These are phyloP conservation scores for Brachypodium distachyon DNA, from an alignment of 202 grass and related monocot genomes.

Conservation along the genomic window DNA sequence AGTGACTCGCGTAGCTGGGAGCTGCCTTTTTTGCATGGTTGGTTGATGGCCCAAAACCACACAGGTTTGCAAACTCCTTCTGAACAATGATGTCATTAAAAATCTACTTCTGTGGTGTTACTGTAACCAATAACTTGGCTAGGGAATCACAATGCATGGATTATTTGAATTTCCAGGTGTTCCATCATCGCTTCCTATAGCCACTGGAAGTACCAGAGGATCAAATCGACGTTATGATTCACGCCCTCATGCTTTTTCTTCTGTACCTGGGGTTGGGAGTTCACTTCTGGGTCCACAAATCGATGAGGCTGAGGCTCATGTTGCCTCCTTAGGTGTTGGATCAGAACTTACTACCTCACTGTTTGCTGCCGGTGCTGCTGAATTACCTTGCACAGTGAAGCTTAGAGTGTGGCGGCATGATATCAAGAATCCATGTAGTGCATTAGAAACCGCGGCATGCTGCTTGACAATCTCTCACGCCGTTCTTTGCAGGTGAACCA, in stretches of 20 bases:
- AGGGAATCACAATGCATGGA: slow-evolving; percentile 17
- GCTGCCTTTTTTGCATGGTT: slow-evolving; percentile 84
- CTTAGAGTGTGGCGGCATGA: slow-evolving; percentile 87
- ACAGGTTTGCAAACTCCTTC: slow-evolving; percentile 30
- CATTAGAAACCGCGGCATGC: slow-evolving; percentile 39
- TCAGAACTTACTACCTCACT: slow-evolving; percentile 63
- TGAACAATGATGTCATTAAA: slow-evolving; percentile 29
- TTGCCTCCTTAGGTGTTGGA: slow-evolving; percentile 43
- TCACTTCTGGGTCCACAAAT: slow-evolving; percentile 44
- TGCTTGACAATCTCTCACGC: slow-evolving; percentile 88
- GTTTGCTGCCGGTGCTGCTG: slow-evolving; percentile 52
- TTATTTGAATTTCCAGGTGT: slow-evolving; percentile 30
- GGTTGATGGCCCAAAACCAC: slow-evolving; percentile 66
- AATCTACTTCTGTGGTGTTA: slow-evolving; percentile 14
- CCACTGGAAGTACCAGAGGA: slow-evolving; percentile 32
- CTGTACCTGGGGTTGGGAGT: slow-evolving; percentile 41
- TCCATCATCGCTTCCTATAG: slow-evolving; percentile 35
- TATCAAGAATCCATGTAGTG: slow-evolving; percentile 49
- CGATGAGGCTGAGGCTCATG: slow-evolving; percentile 64
- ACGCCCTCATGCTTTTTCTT: slow-evolving; percentile 15
- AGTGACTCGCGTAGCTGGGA: slow-evolving; percentile 71
- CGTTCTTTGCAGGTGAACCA: slow-evolving; percentile 92
- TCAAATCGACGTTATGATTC: slow-evolving; percentile 32
- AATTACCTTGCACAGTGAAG: slow-evolving; percentile 98
- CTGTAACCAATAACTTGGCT: slow-evolving; percentile 21